phyloP scores from a whole-genome alignment of 2,329 filamentous ascomycete species.

The Colletotrichum costaricense region DNA sequence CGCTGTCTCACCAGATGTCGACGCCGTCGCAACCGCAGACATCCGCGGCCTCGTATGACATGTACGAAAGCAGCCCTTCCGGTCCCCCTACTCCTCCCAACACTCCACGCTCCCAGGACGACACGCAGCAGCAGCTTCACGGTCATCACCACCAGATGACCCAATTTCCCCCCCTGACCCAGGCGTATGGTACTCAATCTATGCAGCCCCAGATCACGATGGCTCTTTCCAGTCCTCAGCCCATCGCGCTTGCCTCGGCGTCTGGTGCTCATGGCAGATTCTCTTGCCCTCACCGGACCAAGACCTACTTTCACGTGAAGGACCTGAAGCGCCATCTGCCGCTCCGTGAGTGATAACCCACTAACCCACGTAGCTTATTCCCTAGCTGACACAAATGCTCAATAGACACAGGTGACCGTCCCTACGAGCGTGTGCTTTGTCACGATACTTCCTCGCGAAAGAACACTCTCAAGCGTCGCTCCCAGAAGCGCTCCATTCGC shows the following conservation, averaged over 20 bases:
- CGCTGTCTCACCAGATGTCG: slow-evolving; percentile 64
- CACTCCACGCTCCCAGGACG: slow-evolving; percentile 66
- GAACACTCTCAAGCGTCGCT: slow-evolving; percentile 98
- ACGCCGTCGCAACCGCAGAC: slow-evolving; percentile 64
- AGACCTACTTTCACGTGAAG: slow-evolving; percentile 97
- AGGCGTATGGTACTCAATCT: slow-evolving; percentile 66
- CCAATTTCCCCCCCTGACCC: slow-evolving; percentile 65
- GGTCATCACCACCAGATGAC: slow-evolving; percentile 66
- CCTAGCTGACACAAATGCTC: slow-evolving; percentile 24
- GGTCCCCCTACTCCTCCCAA: slow-evolving; percentile 72
- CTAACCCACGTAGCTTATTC: slow-evolving; percentile 22
- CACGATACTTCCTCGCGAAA: slow-evolving; percentile 98
- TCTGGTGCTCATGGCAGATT: slow-evolving; percentile 91
- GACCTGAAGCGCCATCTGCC: slow-evolving; percentile 98
- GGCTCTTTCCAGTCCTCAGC: slow-evolving; percentile 77
- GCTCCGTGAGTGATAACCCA: slow-evolving; percentile 78
- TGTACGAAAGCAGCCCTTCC: slow-evolving; percentile 70
- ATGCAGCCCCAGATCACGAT: slow-evolving; percentile 77
- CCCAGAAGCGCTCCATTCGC: slow-evolving; percentile 97
- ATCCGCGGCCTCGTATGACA: slow-evolving; percentile 59
- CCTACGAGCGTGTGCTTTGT: slow-evolving; percentile 98
- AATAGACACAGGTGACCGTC: slow-evolving; percentile 93
- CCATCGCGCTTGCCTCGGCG: slow-evolving; percentile 78
- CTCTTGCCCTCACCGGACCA: slow-evolving; percentile 96
- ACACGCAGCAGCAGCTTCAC: slow-evolving; percentile 59